Evolutionary conservation across 2,329 filamentous ascomycete species (phyloP), one percentile per base, ranked within the genome.

Genomic region (Xylariaceae sp.): DNA sequence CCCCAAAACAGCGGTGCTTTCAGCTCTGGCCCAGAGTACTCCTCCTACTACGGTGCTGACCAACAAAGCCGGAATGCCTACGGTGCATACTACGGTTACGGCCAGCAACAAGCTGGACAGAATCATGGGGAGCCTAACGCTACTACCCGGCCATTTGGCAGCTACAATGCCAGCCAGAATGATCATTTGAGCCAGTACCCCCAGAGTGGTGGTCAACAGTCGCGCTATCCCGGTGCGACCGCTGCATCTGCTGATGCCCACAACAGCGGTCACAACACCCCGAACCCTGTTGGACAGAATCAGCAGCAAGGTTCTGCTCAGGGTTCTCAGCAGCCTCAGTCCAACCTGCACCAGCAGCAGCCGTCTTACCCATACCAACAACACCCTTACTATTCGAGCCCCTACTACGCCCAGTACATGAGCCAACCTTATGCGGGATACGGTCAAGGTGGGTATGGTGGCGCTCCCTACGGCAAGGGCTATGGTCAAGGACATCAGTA

Each of bases 221-320:
- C 84, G 3, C 82, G 85, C 56, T 87, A 86, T 50, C 80, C 81
- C 35, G 78, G 77, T 65, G 78, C 77, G 51, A 75, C 79, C 65
- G 78, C 77, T 51, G 75, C 79, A 35, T 76, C 81, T 61, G 80
- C 85, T 63, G 91, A 96, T 57, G 82, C 84, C 62, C 89, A 92
- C 70, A 91, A 88, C 77, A 96, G 91, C 72, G 93, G 92, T 50
- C 88, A 94, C 73, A 93, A 88, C 69, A 97, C 92, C 2, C 92
- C 93, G 42, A 94, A 95, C 77, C 92, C 92, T 34, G 81, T 87
- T 47, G 76, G 77, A 9, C 82, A 83, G 70, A 77, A 76, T 51
- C 82, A 83, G 68, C 76, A 76, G 63, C 78, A 76, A 49, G 72
- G 67, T 63, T 69, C 66, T 66, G 71, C 58, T 45, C 71, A 66